Evolutionary conservation across 306 rosid genomes (phyloP).

Genomic region (Ziziphus jujuba): DNA sequence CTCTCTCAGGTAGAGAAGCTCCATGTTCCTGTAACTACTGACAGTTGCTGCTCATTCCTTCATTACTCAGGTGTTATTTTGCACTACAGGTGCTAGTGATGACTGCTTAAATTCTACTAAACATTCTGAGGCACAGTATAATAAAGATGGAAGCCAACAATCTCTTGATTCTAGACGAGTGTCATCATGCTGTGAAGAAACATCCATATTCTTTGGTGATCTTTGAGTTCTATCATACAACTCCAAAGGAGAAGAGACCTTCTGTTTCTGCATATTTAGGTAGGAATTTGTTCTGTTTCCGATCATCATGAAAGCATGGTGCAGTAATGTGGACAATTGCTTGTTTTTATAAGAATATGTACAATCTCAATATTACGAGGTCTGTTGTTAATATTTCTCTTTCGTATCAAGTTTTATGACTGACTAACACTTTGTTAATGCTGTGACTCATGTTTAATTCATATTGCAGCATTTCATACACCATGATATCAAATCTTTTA

Average conservation of each 20-base stretch:
- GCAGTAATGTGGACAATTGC: too few relatives aligned
- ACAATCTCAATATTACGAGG: too few relatives aligned
- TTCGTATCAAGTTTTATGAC: too few relatives aligned
- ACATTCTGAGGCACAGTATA: constrained; percentile 97
- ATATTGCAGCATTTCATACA: not conserved
- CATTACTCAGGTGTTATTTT: constrained; percentile 27
- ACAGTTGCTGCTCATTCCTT: constrained; percentile 16
- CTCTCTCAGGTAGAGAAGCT: too few relatives aligned
- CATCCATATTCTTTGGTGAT: constrained; percentile 97
- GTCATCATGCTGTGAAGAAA: constrained; percentile 98
- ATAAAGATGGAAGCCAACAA: constrained; percentile 88
- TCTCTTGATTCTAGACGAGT: constrained; percentile 91
- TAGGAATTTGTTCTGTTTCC: too few relatives aligned
- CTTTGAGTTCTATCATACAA: constrained; percentile 98
- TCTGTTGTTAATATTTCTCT: too few relatives aligned
- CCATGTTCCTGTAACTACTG: constrained; percentile 19
- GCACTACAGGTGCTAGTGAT: constrained; percentile 90
- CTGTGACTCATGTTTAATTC: not conserved
- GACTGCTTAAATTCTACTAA: constrained; percentile 98
- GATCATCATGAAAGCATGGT: too few relatives aligned
- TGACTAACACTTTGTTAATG: too few relatives aligned
- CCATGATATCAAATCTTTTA: not conserved
- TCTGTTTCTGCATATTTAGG: constrained; percentile 85
- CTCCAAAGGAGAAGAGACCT: constrained; percentile 87
- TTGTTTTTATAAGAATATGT: too few relatives aligned